Percentiles rank a stretch among this genome's conserved stretches.
These are phyloP conservation scores for Dioscorea dumetorum DNA, from an alignment of 106 monocot species.

Conservation along the genomic window DNA sequence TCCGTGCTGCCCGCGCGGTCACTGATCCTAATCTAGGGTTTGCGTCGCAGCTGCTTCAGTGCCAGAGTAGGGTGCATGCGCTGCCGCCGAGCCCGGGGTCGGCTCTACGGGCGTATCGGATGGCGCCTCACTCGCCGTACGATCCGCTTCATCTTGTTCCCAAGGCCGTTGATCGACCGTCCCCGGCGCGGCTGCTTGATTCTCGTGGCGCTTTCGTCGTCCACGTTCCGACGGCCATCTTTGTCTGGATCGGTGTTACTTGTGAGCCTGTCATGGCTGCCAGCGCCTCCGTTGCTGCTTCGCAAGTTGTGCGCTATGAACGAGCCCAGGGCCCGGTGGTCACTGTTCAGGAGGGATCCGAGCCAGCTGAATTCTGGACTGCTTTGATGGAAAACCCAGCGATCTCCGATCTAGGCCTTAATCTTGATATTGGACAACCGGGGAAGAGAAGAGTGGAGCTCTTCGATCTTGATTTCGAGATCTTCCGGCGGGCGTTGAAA, in stretches of 20 bases:
- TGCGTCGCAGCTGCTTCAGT: constrained; percentile 62
- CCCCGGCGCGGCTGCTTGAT: constrained; percentile 38
- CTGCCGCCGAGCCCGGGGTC: constrained; percentile 20
- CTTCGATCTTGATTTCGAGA: constrained; percentile 77
- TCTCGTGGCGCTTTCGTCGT: constrained; percentile 69
- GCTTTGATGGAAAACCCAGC: constrained; percentile 12
- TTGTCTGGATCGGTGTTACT: constrained; percentile 51
- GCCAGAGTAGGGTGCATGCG: constrained; percentile 35
- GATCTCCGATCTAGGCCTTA: too few species aligned
- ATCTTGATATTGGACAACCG: not conserved
- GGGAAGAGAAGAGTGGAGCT: constrained; percentile 36
- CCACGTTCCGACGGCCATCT: constrained; percentile 38
- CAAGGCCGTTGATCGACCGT: constrained; percentile 24
- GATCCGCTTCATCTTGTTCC: constrained; percentile 78
- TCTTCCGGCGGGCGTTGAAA: constrained; percentile 42
- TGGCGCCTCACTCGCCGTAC: constrained; percentile 69
- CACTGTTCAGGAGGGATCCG: constrained; percentile 44
- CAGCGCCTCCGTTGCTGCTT: constrained; percentile 36
- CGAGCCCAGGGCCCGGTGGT: constrained; percentile 25
- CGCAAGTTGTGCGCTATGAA: constrained; percentile 66
- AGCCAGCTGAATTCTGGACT: constrained; percentile 45
- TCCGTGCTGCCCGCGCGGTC: constrained; percentile 40
- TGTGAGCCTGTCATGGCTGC: constrained; percentile 46
- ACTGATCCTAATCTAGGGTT: constrained; percentile 81
- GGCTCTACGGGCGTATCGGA: constrained; percentile 21